Evolutionary conservation across 371 early-diverging fungal species (phyloP), one percentile per base, ranked within the genome.

Genomic region (Paraphysoderma sedebokerense): DNA sequence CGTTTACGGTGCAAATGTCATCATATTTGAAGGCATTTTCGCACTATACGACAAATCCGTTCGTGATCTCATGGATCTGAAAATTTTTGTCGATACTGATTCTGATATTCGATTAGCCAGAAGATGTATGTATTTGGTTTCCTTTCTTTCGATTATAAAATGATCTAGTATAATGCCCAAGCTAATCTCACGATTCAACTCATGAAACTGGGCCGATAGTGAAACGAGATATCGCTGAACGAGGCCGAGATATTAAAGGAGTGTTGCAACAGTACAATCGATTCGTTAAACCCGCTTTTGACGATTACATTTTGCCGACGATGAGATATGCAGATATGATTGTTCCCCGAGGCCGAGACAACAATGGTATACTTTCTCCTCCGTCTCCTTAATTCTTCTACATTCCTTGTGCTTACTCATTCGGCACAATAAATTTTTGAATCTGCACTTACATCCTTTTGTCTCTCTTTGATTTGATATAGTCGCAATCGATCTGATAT

Each of bases 21-120:
- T 92, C 34, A 84, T 90, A 35, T 88, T 89, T 62, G 91, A 92
- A 55, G 93, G 93, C 37, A 90, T 91, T 46, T 81, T 88, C 65
- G 88, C 85, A 3, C 65, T 91, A 29, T 84, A 86, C 55, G 87
- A 89, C 55, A 71, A 77, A 28, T 62, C 62, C 34, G 77, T 90
- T 28, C 64, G 81, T 32, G 72, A 79, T 24, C 61, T 88, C 60
- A 82, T 92, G 89, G 87, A 92, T 61, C 59, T 93, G 51, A 89
- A 82, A 79, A 65, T 88, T 13, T 93, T 90, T 76, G 91, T 93
- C 3, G 95, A 93, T 53, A 88, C 92, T 0, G 95, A 92, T 60
- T 72, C 79, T 29, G 95, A 93, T 55, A 77, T 92, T 48, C 76
- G 92, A 32, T 67, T 92, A 45, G 88, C 85, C 12, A 67, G 88